A percentile compares a stretch with the other conserved stretches of the same genome.
Conservation (phyloP, 2,329 filamentous ascomycete genomes). For the Didymella lethalis region DNA sequence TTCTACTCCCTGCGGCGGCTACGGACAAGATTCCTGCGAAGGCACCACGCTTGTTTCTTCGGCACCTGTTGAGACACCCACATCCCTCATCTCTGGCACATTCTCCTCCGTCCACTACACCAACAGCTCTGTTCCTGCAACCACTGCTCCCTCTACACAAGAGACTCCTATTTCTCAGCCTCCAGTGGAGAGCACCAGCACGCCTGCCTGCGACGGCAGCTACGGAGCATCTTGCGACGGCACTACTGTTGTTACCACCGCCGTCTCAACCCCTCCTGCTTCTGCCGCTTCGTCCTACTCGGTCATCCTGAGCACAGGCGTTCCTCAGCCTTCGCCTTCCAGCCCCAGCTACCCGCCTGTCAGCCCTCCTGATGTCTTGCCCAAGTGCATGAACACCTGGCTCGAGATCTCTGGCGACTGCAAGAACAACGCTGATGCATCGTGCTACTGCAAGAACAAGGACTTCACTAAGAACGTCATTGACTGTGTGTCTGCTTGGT, state of each 20-base stretch:
- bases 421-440: conserved; percentile 80
- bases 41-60: conserved; percentile 14
- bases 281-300: conserved; percentile 21
- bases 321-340: conserved; percentile 33
- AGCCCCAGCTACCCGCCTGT: conserved; percentile 35
- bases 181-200: conserved; percentile 8
- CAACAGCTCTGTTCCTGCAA: conserved; percentile 30
- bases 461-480: conserved; percentile 82
- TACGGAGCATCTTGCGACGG: conserved; percentile 30
- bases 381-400: conserved; percentile 93
- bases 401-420: conserved; percentile 72
- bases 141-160: conserved; percentile 20
- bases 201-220: conserved; percentile 14
- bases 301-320: conserved; percentile 23
- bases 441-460: conserved; percentile 85
- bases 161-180: conserved; percentile 13
- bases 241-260: conserved; percentile 24
- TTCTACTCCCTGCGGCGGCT: conserved; percentile 11
- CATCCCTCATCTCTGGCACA: conserved; percentile 8
- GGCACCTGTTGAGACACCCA: conserved; percentile 10
- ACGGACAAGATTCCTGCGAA: conserved; percentile 16
- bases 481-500: conserved; percentile 81
- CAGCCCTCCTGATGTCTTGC: conserved; percentile 73
- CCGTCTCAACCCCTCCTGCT: conserved; percentile 12
- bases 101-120: conserved; percentile 24